phyloP scores from a whole-genome alignment of 345 rosid genomes.

The Syzygium aromaticum region DNA sequence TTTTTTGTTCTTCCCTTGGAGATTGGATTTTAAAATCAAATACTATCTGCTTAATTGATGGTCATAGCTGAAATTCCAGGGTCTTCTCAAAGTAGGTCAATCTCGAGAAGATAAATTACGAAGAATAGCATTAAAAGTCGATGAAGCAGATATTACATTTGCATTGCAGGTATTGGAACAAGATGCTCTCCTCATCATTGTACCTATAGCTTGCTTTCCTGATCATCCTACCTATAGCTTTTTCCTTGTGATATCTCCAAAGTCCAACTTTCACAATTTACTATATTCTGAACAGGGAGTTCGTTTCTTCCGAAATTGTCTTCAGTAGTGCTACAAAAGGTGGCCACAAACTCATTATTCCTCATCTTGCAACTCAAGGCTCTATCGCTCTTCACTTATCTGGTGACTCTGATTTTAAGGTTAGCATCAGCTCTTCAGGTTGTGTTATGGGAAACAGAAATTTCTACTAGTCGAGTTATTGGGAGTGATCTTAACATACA shows the following conservation, averaged over 20 bases:
- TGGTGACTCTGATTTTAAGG: background rate
- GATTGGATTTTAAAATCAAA: background rate
- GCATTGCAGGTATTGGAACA: slow-evolving; percentile 60
- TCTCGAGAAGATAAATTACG: slow-evolving; percentile 61
- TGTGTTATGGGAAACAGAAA: background rate
- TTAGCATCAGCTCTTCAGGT: background rate
- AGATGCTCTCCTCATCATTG: background rate
- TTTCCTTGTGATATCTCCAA: background rate
- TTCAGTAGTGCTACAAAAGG: slow-evolving; percentile 19
- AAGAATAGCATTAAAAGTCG: slow-evolving; percentile 63
- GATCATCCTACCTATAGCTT: background rate
- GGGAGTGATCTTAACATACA: background rate
- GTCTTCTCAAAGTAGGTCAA: slow-evolving; percentile 66
- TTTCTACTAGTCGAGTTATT: background rate
- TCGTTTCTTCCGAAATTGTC: slow-evolving; percentile 83
- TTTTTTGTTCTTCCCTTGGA: background rate
- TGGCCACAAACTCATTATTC: background rate
- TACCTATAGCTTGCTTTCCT: background rate
- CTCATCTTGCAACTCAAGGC: background rate
- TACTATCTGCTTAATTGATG: background rate
- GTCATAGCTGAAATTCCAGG: slow-evolving; percentile 22
- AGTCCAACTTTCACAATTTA: background rate
- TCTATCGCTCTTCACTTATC: background rate
- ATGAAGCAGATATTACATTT: slow-evolving; percentile 68
- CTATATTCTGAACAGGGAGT: slow-evolving; percentile 46